phyloP scores from a whole-genome alignment of 176 grass and related monocot genomes.

The Poa annua region DNA sequence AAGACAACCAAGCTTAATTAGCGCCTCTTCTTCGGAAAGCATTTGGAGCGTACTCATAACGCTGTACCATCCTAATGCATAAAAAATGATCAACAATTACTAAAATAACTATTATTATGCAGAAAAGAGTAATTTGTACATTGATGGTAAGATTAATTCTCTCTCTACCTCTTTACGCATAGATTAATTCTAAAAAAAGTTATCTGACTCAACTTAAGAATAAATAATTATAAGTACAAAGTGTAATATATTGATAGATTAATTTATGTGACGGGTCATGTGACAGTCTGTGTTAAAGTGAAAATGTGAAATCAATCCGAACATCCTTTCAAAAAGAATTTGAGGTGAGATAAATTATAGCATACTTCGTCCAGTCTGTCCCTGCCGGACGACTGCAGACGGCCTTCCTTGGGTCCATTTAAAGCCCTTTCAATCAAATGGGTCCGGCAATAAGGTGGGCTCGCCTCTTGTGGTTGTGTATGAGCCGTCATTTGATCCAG shows the following conservation, averaged over 20 bases:
- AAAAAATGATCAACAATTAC: neutral
- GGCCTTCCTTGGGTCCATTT: neutral
- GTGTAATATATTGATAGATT: neutral
- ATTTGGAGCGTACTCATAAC: slow-evolving; percentile 15
- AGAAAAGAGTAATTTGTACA: neutral
- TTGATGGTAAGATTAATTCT: neutral
- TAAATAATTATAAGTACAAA: neutral
- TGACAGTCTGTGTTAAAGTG: too few relatives aligned
- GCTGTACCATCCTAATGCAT: neutral
- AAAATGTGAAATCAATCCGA: too few relatives aligned
- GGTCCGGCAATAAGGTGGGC: too few relatives aligned
- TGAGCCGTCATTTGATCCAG: too few relatives aligned
- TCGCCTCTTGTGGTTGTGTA: too few relatives aligned
- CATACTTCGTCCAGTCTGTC: too few relatives aligned
- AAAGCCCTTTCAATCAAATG: neutral
- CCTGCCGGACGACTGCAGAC: too few relatives aligned
- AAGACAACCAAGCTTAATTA: neutral
- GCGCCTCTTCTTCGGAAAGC: neutral
- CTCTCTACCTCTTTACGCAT: neutral
- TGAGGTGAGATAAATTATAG: neutral
- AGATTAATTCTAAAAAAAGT: too few relatives aligned
- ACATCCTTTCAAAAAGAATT: neutral
- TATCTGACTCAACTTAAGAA: neutral
- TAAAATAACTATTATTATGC: too few relatives aligned
- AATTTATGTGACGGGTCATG: too few relatives aligned